Conservation (phyloP, 2,329 filamentous ascomycete species). For the Ophiostoma angusticollis region DNA sequence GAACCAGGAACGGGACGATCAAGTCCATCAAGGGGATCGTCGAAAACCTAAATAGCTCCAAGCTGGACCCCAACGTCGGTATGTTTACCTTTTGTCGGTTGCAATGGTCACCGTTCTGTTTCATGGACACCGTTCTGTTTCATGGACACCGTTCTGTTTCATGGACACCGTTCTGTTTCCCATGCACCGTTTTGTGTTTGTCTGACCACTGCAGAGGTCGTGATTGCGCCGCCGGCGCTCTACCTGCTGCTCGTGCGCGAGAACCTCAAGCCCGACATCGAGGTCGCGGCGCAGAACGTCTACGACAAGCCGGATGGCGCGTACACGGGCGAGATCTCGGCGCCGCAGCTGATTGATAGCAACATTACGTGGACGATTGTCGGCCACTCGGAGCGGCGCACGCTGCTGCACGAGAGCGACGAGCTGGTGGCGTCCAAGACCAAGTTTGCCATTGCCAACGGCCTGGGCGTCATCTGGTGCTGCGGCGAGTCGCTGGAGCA, state of each 20-base stretch:
- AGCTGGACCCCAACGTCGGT: constrained; percentile 66
- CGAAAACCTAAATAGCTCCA: constrained; percentile 73
- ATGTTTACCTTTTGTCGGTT: too few relatives aligned
- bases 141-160: too few relatives aligned
- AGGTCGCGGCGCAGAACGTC: constrained; percentile 91
- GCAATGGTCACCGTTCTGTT: too few relatives aligned
- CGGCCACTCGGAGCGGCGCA: constrained; percentile 90
- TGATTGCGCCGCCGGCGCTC: constrained; percentile 79
- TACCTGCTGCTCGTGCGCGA: constrained; percentile 84
- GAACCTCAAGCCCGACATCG: constrained; percentile 60
- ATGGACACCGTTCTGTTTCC: too few relatives aligned
- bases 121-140: too few relatives aligned
- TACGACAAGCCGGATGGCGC: constrained; percentile 94
- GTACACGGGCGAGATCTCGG: constrained; percentile 93
- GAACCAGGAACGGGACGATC: constrained; percentile 86
- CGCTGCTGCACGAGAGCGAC: constrained; percentile 77
- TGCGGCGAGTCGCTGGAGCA: constrained; percentile 92
- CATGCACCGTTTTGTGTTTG: constrained; percentile 4
- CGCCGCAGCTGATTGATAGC: constrained; percentile 78
- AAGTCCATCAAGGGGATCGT: constrained; percentile 86
- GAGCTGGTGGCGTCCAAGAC: constrained; percentile 84
- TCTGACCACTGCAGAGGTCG: constrained; percentile 55
- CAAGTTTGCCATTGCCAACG: constrained; percentile 79
- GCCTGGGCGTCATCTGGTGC: constrained; percentile 88
- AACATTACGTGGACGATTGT: constrained; percentile 82